Evolutionary conservation across 208 protist species (phyloP), one percentile per base, ranked within the genome.

Genomic region (Leptomonas pyrrhocoris): DNA sequence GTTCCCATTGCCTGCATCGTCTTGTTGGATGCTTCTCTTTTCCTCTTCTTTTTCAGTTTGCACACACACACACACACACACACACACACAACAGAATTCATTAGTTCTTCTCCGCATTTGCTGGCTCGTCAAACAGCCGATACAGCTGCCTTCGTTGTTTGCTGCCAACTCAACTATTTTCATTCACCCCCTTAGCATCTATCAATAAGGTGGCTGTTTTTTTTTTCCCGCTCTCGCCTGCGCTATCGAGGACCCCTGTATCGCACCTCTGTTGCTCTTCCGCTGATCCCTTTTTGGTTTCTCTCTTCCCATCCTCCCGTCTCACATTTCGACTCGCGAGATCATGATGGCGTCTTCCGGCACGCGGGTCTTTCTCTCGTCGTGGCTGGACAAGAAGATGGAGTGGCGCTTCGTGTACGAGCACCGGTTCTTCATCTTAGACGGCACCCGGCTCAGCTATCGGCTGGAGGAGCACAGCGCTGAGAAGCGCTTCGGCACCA

Each of bases 351-450:
- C n/a, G n/a, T 46, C 40, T 15, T 62, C 68, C 16, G 9, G 30
- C 25, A 27, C 38, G 27, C 79, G 80, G 18, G 70, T 80, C n/a
- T 85, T 80, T 51, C 36, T 79, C 25, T 60, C 79, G 49, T 79
- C 71, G 0, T 94, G 77, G 77, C 77, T 94, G 25, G 85, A 91
- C 36, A 95, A 95, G 51, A 81, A 93, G 74, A 81, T 85, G 70
- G 83, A 90, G 64, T 95, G 90, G 90, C 77, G 83, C 13, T 84
- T 88, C 67, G 59, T 76, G 49, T 95, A 89, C 80, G 83, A 93
- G 55, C 56, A 56, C 16, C 85, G 90, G 16, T 93, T 80, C 70
- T 67, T 93, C 42, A 65, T 77, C 13, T 79, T 89, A 6, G 79
- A 90, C 46, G 85, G 84, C 49, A 76, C 78, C 18, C 85, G 83